phyloP scores from a whole-genome alignment of 2,329 filamentous ascomycete species.

The Gaeumannomyces tritici region DNA sequence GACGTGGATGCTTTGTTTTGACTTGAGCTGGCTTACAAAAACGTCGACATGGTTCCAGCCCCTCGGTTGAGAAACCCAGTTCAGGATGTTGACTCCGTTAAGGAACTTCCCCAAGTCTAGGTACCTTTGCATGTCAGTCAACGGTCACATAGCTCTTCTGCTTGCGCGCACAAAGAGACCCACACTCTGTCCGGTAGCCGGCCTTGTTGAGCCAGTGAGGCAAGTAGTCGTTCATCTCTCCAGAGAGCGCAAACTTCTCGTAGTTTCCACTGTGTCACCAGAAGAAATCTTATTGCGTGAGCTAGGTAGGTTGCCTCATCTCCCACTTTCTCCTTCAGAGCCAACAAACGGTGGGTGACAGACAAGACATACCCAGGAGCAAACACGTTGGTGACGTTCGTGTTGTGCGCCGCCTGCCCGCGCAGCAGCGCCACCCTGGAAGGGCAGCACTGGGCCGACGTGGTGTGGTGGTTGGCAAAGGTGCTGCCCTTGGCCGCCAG shows the following conservation, averaged over 20 bases:
- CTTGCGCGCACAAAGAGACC: neutral
- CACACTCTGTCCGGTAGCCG: constrained; percentile 30
- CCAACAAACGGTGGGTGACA: neutral
- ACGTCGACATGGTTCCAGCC: constrained; percentile 17
- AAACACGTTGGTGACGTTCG: constrained; percentile 21
- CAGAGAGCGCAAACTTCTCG: constrained; percentile 30
- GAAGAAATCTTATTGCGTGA: neutral
- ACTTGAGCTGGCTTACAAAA: no score
- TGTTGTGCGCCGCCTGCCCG: constrained; percentile 18
- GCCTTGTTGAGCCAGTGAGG: constrained; percentile 32
- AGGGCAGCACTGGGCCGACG: constrained; percentile 16
- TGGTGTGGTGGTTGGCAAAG: constrained; percentile 17
- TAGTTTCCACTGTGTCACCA: constrained; percentile 20
- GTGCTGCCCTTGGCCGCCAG: constrained; percentile 13
- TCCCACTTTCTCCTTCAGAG: no score
- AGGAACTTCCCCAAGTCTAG: constrained; percentile 32
- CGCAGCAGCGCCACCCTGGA: constrained; percentile 14
- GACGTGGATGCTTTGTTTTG: no score
- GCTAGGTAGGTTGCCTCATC: neutral
- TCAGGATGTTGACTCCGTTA: constrained; percentile 30
- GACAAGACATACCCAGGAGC: constrained; percentile 20
- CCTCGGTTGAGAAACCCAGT: constrained; percentile 24
- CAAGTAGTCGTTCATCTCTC: constrained; percentile 31
- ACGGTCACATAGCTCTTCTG: neutral
- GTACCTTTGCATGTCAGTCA: neutral